These are phyloP conservation scores for Talaromyces borbonicus DNA, from an alignment of 495 filamentous ascomycete species.

Conservation along the genomic window DNA sequence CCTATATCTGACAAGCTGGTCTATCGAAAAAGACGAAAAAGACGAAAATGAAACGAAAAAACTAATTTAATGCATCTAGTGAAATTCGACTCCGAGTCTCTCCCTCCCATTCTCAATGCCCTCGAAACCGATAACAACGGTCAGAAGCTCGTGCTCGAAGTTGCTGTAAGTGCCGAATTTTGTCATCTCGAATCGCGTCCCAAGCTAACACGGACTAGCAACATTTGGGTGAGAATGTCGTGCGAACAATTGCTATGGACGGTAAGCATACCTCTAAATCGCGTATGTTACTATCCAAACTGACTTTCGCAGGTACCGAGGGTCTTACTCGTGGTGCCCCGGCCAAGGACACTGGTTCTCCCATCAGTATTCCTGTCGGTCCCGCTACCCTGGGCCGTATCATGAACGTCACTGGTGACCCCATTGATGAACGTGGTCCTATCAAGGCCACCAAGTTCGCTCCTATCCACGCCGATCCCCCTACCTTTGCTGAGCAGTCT, in stretches of 20 bases:
- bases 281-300: background rate
- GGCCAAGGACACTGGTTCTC: slow-evolving; percentile 80
- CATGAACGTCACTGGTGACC: slow-evolving; percentile 99
- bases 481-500: slow-evolving; percentile 85
- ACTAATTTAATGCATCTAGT: slow-evolving; percentile 45
- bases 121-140: slow-evolving; percentile 83
- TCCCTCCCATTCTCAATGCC: slow-evolving; percentile 96
- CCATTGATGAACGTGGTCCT: slow-evolving; percentile 97
- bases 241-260: slow-evolving; percentile 99
- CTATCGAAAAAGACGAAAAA: no score
- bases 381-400: slow-evolving; percentile 93
- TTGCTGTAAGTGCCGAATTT: slow-evolving; percentile 65
- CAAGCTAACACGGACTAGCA: slow-evolving; percentile 51
- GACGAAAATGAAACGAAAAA: no score
- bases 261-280: slow-evolving; percentile 49
- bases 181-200: background rate
- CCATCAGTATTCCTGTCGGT: slow-evolving; percentile 97
- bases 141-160: slow-evolving; percentile 92
- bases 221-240: slow-evolving; percentile 99
- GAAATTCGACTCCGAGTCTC: slow-evolving; percentile 91
- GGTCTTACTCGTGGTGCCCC: slow-evolving; percentile 87
- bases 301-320: slow-evolving; percentile 69
- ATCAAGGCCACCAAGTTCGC: slow-evolving; percentile 81
- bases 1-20: no score
- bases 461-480: slow-evolving; percentile 92